Base-by-base conservation (phyloP, 257 asterid genomes). In the Marsdenia floribunda region DNA sequence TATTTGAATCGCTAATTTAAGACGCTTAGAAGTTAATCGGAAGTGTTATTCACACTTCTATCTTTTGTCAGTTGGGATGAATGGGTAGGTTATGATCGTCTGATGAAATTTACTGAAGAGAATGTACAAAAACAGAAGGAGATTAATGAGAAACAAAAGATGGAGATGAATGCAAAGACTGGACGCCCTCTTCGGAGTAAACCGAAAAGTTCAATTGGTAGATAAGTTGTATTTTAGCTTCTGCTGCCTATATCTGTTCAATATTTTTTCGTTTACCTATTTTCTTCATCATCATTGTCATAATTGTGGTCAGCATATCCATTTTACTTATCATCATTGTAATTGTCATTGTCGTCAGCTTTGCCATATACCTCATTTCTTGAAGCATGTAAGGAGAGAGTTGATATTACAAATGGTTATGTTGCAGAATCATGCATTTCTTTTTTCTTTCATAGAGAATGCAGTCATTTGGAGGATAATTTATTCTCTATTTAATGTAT, bases 51-150 rank as follows among this genome's bases (percentile, higher is more conserved):
- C 67, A 68, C 53, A 21, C 14, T 73, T 80, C 64, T 65, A 35
- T 80, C 61, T 71, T 73, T 75, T 72, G 49, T 82, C 86, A 92
- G 98, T 72, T 93, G 94, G 94, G 97, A 93, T 86, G 98, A 89
- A 87, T 91, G 96, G 98, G 81, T 88, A 83, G 85, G 77, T 71
- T 72, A 75, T 52, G 83, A 84, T 72, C 76, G 80, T 77, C 68
- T 93, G 77, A 77, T 88, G 90, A 89, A 89, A 79, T 67, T 21
- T 37, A 93, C 88, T 16, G 87, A 89, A 35, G 96, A 83, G 80
- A 93, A 93, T 77, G 40, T 84, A 70, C 80, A 63, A 71, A 87
- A 79, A 85, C 86, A 81, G 80, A 77, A 77, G 81, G 90, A 84
- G 70, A 87, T 85, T n/a, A 79, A 49, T 68, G 82, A 73, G 77